Conservation (phyloP, 768 basidiomycete genomes). For the Boletus insuetus region DNA sequence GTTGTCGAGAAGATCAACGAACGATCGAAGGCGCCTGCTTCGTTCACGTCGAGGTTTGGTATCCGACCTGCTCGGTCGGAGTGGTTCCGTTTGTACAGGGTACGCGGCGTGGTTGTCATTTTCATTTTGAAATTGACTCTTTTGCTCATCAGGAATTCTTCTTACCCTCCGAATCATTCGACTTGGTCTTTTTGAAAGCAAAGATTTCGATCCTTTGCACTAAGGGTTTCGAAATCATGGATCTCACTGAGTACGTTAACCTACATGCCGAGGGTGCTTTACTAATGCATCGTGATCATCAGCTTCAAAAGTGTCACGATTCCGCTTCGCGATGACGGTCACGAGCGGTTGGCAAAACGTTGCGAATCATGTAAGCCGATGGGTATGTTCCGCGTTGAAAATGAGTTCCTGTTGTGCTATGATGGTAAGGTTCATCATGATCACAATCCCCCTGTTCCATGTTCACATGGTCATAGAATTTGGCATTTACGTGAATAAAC, state of each 20-base stretch:
- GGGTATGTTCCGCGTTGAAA: slow-evolving; percentile 88
- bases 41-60: slow-evolving; percentile 70
- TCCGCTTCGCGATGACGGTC: slow-evolving; percentile 73
- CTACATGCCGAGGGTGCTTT: not conserved
- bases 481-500: slow-evolving; percentile 87
- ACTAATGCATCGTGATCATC: not conserved
- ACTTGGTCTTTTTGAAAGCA: slow-evolving; percentile 89
- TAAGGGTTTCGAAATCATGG: slow-evolving; percentile 97
- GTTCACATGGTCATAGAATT: slow-evolving; percentile 55
- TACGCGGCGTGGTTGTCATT: slow-evolving; percentile 20
- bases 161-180: slow-evolving; percentile 86
- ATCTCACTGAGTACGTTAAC: slow-evolving; percentile 75
- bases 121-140: not conserved
- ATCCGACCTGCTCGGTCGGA: slow-evolving; percentile 81
- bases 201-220: slow-evolving; percentile 92
- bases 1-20: slow-evolving; percentile 88
- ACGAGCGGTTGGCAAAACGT: slow-evolving; percentile 71
- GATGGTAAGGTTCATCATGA: slow-evolving; percentile 53
- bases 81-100: slow-evolving; percentile 92
- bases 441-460: not conserved
- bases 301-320: slow-evolving; percentile 90
- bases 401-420: slow-evolving; percentile 88
- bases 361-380: slow-evolving; percentile 80
- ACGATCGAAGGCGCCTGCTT: slow-evolving; percentile 64
- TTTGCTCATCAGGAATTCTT: slow-evolving; percentile 70